These are phyloP conservation scores for Boletus tomentosulus DNA, from an alignment of 768 basidiomycete species.

Conservation along the genomic window DNA sequence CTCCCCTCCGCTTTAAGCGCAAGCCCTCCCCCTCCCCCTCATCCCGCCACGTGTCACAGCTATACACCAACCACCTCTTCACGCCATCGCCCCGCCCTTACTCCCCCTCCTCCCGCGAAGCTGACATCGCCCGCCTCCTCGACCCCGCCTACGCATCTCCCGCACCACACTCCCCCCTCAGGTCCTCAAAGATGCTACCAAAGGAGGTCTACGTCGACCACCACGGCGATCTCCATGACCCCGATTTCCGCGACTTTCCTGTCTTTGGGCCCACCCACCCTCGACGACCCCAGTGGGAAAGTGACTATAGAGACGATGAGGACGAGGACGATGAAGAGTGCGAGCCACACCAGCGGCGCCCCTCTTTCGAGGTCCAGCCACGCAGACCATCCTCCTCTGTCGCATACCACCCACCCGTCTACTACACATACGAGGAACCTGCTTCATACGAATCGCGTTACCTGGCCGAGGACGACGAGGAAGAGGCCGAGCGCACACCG, in stretches of 20 bases:
- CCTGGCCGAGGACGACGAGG: conserved; percentile 25
- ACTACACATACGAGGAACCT: conserved; percentile 28
- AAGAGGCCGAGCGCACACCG: conserved; percentile 20
- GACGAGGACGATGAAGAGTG: conserved; percentile 30
- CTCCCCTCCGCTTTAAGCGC: conserved; percentile 21
- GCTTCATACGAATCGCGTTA: conserved; percentile 29
- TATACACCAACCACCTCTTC: conserved; percentile 1
- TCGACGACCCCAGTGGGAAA: conserved; percentile 35
- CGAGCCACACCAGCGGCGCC: conserved; percentile 9
- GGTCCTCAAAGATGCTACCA: conserved; percentile 11
- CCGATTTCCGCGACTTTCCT: conserved; percentile 65
- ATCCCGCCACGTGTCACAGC: conserved; percentile 17
- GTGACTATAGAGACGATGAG: conserved; percentile 26
- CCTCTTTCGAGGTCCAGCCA: conserved; percentile 18
- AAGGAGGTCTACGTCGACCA: conserved; percentile 52
- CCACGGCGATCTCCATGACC: conserved; percentile 62
- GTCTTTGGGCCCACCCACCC: conserved; percentile 24
- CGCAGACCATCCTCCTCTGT: conserved; percentile 24
- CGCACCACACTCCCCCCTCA: conserved; percentile 24
- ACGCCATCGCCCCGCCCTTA: conserved; percentile 23
- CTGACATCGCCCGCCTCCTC: conserved; percentile 59
- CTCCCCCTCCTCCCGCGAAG: conserved; percentile 37
- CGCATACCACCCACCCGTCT: conserved; percentile 19
- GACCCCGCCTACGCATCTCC: conserved; percentile 55
- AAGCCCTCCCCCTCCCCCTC: conserved; percentile 29